Evolutionary conservation across 805 yeast genomes (phyloP).

Genomic region (Metschnikowia corniflorae): DNA sequence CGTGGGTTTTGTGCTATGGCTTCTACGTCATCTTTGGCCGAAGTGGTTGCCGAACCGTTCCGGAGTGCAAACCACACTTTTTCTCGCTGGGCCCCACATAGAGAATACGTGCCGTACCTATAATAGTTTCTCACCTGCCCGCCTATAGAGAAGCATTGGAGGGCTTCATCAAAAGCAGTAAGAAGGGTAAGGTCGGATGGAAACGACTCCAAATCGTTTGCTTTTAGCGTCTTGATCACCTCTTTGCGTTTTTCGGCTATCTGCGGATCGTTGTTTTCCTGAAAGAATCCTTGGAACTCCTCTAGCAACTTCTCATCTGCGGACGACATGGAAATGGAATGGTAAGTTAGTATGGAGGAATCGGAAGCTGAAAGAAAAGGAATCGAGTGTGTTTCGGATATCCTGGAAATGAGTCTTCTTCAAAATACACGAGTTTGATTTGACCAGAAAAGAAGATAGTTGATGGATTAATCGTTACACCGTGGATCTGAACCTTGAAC

Average conservation of each 20-base stretch:
- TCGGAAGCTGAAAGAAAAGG: neutral
- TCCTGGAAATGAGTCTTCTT: too few species aligned
- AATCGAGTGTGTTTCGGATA: neutral
- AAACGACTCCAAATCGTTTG: slow-evolving; percentile 20
- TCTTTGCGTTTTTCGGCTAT: slow-evolving; percentile 14
- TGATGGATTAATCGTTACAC: too few species aligned
- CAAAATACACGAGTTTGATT: too few species aligned
- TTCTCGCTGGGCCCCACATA: slow-evolving; percentile 65
- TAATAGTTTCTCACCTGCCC: slow-evolving; percentile 85
- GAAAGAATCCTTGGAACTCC: slow-evolving; percentile 12
- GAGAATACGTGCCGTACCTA: slow-evolving; percentile 72
- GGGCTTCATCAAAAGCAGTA: slow-evolving; percentile 82
- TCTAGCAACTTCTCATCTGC: slow-evolving; percentile 11
- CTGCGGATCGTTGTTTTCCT: slow-evolving; percentile 12
- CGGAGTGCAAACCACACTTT: slow-evolving; percentile 79
- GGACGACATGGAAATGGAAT: slow-evolving; percentile 4
- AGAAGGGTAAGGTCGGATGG: slow-evolving; percentile 41
- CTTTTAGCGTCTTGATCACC: slow-evolving; percentile 14
- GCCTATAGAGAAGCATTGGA: slow-evolving; percentile 84
- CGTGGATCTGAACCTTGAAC: too few species aligned
- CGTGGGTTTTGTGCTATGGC: slow-evolving; percentile 32
- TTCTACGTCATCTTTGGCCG: slow-evolving; percentile 32
- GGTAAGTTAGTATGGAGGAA: neutral
- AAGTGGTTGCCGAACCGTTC: slow-evolving; percentile 36
- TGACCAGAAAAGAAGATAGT: too few species aligned